phyloP scores from a whole-genome alignment of 352 stramenopile species.

The Aphanomyces astaci region DNA sequence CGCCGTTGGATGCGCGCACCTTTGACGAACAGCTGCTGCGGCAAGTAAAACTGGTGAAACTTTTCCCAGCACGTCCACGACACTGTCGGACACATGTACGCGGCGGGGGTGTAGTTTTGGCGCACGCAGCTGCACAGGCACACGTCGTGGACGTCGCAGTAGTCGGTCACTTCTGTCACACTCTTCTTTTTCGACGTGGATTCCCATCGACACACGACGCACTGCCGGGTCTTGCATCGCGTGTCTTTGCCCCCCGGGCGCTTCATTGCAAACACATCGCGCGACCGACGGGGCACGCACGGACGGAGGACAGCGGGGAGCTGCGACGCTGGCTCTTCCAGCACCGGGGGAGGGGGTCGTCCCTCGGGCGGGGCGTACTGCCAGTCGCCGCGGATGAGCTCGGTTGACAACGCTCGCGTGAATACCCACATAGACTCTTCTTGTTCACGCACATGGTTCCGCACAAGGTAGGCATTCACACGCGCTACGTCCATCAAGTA shows the following conservation, averaged over 20 bases:
- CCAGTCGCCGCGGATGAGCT: constrained; percentile 1
- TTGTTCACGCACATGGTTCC: neutral
- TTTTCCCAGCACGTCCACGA: constrained; percentile 27
- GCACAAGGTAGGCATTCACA: neutral
- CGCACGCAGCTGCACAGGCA: constrained; percentile 21
- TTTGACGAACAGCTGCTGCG: constrained; percentile 16
- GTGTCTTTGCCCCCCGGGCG: neutral
- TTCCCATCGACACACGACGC: constrained; percentile 27
- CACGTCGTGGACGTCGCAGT: constrained; percentile 25
- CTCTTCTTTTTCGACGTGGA: neutral
- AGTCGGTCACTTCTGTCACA: constrained; percentile 26
- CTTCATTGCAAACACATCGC: neutral
- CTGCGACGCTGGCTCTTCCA: neutral
- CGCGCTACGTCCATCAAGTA: neutral
- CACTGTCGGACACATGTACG: constrained; percentile 13
- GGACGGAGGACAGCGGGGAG: neutral
- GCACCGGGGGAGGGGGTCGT: neutral
- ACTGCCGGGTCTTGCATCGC: constrained; percentile 16
- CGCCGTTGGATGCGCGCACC: neutral
- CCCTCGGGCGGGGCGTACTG: neutral
- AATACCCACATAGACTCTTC: constrained; percentile 5
- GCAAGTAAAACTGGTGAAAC: constrained; percentile 24
- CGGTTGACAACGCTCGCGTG: neutral
- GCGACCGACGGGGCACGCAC: neutral
- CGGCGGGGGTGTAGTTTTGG: neutral